Evolutionary conservation across 305 asterid species (phyloP), one percentile per base, ranked within the genome.

Genomic region (Fraxinus platypoda): DNA sequence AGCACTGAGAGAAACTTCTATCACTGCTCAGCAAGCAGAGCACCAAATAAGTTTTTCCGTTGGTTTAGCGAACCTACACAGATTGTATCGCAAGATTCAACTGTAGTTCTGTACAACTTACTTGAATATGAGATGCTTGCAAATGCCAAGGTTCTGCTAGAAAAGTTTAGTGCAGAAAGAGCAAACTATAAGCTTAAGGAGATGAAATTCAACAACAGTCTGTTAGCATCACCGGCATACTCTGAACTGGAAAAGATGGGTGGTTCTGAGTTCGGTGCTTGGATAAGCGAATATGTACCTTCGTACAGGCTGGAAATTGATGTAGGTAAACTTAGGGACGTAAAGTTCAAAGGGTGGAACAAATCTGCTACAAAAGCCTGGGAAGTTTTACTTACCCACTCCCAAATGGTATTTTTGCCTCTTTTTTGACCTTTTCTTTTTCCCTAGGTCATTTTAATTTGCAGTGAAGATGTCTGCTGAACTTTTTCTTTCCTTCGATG

Each of bases 211-310:
- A 89, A 87, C 81, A 82, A 81, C 84, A 80, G 86, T 85, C 91
- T 92, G 92, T 90, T 91, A 94, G 83, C 76, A 46, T 85, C 91
- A 37, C 83, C 91, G 71, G 86, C 91, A 64, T 86, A 88, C 79
- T 84, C 87, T 49, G 86, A 88, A 87, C 79, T 95, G 92, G 93
- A 93, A 82, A 94, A 89, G 88, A 87, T 81, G 87, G 97, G 97
- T 30, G 98, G 98, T 75, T 90, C 89, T 71, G 97, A 92, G 74
- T 93, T 95, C 87, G 79, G 90, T 87, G 82, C 92, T 87, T 93
- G 98, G 98, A 82, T 91, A 49, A 85, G 94, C 81, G 97, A 95
- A 80, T 88, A 83, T 81, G 80, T 93, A 77, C 98, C 98, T 35
- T 82, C 90, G 6, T 92, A 89, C 89, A 84, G 83, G 90, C 88